Base-by-base conservation (phyloP, 2,329 filamentous ascomycete species). In the Colletotrichum sp. region DNA sequence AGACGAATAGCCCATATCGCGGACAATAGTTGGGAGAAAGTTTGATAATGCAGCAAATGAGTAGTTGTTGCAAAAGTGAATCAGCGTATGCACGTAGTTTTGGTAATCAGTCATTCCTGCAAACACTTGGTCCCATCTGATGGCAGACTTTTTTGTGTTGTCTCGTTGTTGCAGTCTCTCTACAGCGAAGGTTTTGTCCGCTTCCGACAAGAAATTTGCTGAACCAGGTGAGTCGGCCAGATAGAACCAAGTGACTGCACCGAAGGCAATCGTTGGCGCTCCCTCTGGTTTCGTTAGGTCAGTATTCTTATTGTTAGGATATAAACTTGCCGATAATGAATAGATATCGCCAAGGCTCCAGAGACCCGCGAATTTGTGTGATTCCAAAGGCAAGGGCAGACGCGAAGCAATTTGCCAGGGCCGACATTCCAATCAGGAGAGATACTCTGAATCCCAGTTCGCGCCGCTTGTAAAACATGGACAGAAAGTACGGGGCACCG, bases 21-120 rank as follows among this genome's bases (percentile, higher is more conserved):
- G 39, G 12, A 87, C 78, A 60, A 87, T 87, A 8, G 85, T 87
- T 1, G 86, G 86, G 3, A 87, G 80, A 63, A 86, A 87, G 24
- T 84, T 84, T 5, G 86, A 84, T 5, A 87, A 79, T 2, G 81
- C 82, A 0, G 85, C 84, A 70, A 86, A 87, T 21, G 82, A 81
- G 71, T 79, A 81, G 71, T 85, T 85, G 77, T 83, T 84, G 74
- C 83, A 84, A 73, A 87, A 86, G 73, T 85, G 83, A 21, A 87
- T 86, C 2, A 79, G 49, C 52, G 81, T 80, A 72, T 85, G 84
- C 7, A 83, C 64, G 60, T 83, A 85, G 68, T 83, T 85, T 68
- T 85, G 81, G 77, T 85, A 84, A 74, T 87, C 85, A 4, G 76
- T 63, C 12, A 87, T 75, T 1, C 82, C 83, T 9, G 81, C 80